Percentiles rank a stretch among this genome's conserved stretches.
These are phyloP conservation scores for Oryza punctata DNA, from an alignment of 176 grass and related monocot species.

Conservation along the genomic window DNA sequence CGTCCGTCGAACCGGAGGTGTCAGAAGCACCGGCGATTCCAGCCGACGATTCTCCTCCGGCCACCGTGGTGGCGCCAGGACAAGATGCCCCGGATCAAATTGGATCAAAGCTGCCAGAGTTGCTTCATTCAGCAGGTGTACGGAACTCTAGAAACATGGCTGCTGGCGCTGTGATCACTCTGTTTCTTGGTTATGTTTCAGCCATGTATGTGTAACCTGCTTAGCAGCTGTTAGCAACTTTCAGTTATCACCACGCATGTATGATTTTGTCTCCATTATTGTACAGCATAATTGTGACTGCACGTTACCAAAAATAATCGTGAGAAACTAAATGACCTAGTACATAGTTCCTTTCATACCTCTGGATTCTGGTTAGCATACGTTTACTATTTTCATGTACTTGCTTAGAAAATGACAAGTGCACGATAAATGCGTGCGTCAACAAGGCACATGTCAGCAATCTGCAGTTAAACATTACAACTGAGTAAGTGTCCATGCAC, in stretches of 20 bases:
- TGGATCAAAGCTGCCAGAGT: conserved; percentile 47
- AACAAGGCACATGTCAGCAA: neutral
- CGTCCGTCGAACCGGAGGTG: conserved; percentile 13
- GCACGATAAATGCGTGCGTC: neutral
- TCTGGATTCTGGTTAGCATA: neutral
- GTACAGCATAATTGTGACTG: neutral
- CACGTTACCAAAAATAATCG: too few relatives aligned
- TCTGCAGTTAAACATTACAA: conserved; percentile 12
- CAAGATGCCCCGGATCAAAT: conserved; percentile 14
- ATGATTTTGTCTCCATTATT: conserved; percentile 32
- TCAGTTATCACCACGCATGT: neutral
- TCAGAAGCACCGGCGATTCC: neutral
- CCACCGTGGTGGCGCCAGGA: neutral
- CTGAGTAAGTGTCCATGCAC: neutral
- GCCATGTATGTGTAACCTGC: conserved; percentile 28
- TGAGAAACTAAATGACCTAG: too few relatives aligned
- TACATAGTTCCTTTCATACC: neutral
- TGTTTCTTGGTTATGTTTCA: conserved; percentile 39
- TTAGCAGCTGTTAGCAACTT: neutral
- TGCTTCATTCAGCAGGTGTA: conserved; percentile 35
- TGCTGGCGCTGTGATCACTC: conserved; percentile 23
- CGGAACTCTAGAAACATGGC: conserved; percentile 15
- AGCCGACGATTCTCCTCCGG: neutral
- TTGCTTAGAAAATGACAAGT: neutral
- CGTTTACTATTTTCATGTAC: neutral